Conservation (phyloP, 768 basidiomycete species). For the Macrolepiota albuminosa region DNA sequence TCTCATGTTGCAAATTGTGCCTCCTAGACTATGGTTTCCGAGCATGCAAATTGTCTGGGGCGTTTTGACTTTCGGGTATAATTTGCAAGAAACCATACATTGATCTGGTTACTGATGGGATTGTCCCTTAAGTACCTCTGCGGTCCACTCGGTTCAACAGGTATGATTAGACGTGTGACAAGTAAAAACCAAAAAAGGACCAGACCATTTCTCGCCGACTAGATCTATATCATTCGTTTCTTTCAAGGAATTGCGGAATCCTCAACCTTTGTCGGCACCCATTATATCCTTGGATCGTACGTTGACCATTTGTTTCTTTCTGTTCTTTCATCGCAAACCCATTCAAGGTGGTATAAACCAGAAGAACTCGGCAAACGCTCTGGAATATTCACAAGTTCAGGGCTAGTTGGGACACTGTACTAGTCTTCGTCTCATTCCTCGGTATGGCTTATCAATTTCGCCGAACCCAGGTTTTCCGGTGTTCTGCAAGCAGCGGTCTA, state of each 20-base stretch:
- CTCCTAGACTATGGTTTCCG: slow-evolving; percentile 65
- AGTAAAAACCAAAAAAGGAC: neutral
- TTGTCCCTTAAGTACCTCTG: slow-evolving; percentile 45
- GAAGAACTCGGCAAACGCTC: slow-evolving; percentile 69
- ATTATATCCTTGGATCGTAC: slow-evolving; percentile 68
- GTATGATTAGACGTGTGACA: slow-evolving; percentile 32
- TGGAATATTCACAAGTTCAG: slow-evolving; percentile 66
- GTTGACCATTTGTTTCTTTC: slow-evolving; percentile 18
- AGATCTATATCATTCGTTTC: slow-evolving; percentile 70
- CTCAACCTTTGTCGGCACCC: slow-evolving; percentile 73
- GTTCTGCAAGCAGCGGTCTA: slow-evolving; percentile 63
- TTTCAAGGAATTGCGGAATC: slow-evolving; percentile 71
- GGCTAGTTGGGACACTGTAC: slow-evolving; percentile 57
- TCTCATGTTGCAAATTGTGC: slow-evolving; percentile 57
- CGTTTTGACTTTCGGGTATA: slow-evolving; percentile 56
- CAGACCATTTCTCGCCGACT: neutral
- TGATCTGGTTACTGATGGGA: neutral
- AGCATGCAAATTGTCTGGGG: slow-evolving; percentile 64
- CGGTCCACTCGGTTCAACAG: slow-evolving; percentile 51
- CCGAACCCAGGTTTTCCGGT: slow-evolving; percentile 50
- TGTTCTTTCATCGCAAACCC: neutral
- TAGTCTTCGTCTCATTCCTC: slow-evolving; percentile 9
- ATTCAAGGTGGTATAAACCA: slow-evolving; percentile 60
- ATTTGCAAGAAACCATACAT: neutral
- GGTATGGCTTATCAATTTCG: neutral